A percentile compares a stretch with the other conserved stretches of the same genome.
Conservation (phyloP, 495 filamentous ascomycete genomes). For the Friedmanniomyces simplex region DNA sequence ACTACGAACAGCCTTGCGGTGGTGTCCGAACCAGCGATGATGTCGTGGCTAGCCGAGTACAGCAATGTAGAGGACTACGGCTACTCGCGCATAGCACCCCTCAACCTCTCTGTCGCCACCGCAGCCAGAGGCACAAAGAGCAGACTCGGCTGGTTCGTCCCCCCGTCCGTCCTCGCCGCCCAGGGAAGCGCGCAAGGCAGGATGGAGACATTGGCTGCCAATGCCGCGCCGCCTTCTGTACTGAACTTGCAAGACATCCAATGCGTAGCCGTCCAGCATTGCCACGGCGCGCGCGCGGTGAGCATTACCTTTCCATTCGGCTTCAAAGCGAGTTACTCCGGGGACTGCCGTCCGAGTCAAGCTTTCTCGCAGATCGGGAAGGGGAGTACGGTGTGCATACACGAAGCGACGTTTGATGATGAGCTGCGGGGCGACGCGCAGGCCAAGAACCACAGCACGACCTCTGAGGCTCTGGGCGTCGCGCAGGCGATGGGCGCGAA, state of each 20-base stretch:
- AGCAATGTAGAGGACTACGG: constrained; percentile 66
- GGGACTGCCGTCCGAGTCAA: constrained; percentile 74
- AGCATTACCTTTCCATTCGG: constrained; percentile 56
- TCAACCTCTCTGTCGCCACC: constrained; percentile 24
- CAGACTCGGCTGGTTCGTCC: constrained; percentile 16
- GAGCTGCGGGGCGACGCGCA: constrained; percentile 64
- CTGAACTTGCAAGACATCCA: constrained; percentile 42
- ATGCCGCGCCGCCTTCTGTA: constrained; percentile 14
- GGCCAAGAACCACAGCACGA: constrained; percentile 85
- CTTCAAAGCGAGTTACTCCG: constrained; percentile 84
- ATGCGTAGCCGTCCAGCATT: constrained; percentile 62
- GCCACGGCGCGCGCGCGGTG: constrained; percentile 63
- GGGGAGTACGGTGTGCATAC: constrained; percentile 71
- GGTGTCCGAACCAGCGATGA: constrained; percentile 54
- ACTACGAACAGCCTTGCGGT: constrained; percentile 43
- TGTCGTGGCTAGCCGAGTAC: constrained; percentile 67
- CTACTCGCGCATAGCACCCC: constrained; percentile 46
- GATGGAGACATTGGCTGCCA: not conserved
- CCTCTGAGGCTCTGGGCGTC: constrained; percentile 68
- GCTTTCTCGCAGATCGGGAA: constrained; percentile 59
- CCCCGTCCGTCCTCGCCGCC: constrained; percentile 3
- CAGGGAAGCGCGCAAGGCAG: not conserved
- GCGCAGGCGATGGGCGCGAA: constrained; percentile 67
- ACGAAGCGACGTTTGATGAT: constrained; percentile 94
- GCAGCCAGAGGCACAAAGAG: constrained; percentile 1